Evolutionary conservation across 164 flowering plant genomes (phyloP), one percentile per base, ranked within the genome.

Genomic region (Brasenia schreberi): DNA sequence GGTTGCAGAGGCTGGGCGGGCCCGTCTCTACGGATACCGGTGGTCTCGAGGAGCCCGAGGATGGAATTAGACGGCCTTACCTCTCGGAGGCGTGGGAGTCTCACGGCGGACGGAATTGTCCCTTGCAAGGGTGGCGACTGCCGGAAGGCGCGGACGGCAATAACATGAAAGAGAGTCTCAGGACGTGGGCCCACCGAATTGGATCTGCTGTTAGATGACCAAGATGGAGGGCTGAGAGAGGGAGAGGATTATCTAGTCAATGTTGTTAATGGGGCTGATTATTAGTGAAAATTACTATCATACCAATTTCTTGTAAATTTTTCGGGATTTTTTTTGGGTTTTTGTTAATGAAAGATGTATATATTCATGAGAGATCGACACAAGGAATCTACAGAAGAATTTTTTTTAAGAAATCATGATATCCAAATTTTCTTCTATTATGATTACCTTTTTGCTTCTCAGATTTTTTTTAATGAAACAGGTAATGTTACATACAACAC

Each of bases 61-160:
- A 68, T n/a, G 72, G 66, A 6, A 5, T 65, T 64, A 2, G 77
- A 67, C 83, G 95, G 71, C 95, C 97, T 62, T 88, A 90, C 62
- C 79, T 88, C 7, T 88, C 97, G 2, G 95, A 90, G 72, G 83
- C 92, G 19, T 90, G 97, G 97, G 78, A 73, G 17, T 64, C 42
- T 23, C 56, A 63, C 53, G 69, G 67, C 43, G 77, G 66, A 68
- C 59, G 42, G 61, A 66, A 70, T 23, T 67, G 72, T 6, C 81
- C 79, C 64, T 63, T 78, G 72, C 67, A 73, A 71, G 76, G 80
- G 56, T 87, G 87, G 89, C 80, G 69, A 70, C 33, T 85, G 70
- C 86, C 87, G 45, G 70, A 76, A 52, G 64, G 56, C 2, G 68
- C 67, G 3, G 77, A 73, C 70, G 87, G 81, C 45, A 69, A 77